Conservation (phyloP, 2,329 filamentous ascomycete species). For the Cladobotryum mycophilum region DNA sequence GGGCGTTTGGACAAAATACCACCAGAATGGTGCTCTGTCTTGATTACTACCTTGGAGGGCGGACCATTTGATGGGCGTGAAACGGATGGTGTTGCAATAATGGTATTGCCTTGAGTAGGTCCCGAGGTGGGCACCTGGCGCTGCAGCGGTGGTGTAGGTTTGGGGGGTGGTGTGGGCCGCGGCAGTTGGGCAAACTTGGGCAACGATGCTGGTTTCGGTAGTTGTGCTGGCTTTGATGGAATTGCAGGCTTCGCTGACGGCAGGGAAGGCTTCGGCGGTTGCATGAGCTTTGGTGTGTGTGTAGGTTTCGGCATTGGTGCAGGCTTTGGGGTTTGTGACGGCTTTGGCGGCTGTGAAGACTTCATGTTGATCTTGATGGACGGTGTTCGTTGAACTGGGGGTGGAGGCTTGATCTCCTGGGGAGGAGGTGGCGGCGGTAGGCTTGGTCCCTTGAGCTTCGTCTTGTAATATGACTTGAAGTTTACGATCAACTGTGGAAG, state of each 20-base stretch:
- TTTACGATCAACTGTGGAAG: slow-evolving; percentile 27
- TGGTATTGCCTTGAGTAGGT: slow-evolving; percentile 19
- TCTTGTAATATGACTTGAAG: slow-evolving; percentile 35
- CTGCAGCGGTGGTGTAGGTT: slow-evolving; percentile 12
- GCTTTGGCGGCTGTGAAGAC: neutral
- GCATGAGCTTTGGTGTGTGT: slow-evolving; percentile 12
- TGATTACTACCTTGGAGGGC: slow-evolving; percentile 6
- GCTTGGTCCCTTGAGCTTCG: slow-evolving; percentile 25
- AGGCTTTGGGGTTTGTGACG: slow-evolving; percentile 5
- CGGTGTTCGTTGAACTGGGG: slow-evolving; percentile 23
- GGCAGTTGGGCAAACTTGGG: neutral
- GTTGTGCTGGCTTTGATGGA: neutral
- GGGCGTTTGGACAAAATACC: slow-evolving; percentile 27
- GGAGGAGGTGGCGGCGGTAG: slow-evolving; percentile 16
- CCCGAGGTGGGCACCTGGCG: neutral
- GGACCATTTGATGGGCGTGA: slow-evolving; percentile 20
- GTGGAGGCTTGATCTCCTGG: slow-evolving; percentile 23
- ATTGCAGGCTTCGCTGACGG: too few species aligned
- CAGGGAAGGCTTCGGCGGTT: neutral
- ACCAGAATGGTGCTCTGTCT: slow-evolving; percentile 2
- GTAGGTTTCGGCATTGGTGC: slow-evolving; percentile 7
- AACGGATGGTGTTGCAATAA: slow-evolving; percentile 19
- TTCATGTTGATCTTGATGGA: slow-evolving; percentile 28
- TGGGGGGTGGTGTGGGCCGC: neutral
- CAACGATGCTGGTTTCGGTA: neutral